These are phyloP conservation scores for Cicer pinnatifidum DNA, from an alignment of 306 rosid species.

Conservation along the genomic window DNA sequence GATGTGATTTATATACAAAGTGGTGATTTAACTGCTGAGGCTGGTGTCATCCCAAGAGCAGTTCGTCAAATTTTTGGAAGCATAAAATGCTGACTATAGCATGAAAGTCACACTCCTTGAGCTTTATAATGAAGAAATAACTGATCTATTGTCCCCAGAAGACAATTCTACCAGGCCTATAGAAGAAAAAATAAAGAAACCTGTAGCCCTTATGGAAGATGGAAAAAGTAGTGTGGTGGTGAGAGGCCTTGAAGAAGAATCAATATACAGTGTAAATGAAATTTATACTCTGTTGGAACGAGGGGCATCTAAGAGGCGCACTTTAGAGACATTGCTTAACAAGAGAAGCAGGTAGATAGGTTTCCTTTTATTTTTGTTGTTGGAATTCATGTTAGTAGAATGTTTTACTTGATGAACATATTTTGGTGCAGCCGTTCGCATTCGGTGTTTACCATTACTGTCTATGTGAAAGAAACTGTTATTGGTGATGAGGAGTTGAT, in stretches of 20 bases:
- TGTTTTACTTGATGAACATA: neutral
- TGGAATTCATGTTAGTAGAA: conserved; percentile 23
- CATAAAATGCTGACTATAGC: conserved; percentile 85
- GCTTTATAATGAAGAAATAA: conserved; percentile 90
- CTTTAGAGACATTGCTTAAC: conserved; percentile 91
- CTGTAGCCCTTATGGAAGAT: conserved; percentile 85
- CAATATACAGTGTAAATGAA: conserved; percentile 77
- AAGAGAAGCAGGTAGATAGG: conserved; percentile 90
- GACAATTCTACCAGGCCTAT: conserved; percentile 61
- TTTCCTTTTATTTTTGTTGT: conserved; percentile 2
- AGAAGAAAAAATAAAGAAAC: conserved; percentile 80
- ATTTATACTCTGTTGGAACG: conserved; percentile 80
- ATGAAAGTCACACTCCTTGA: conserved; percentile 92
- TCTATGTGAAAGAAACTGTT: conserved; percentile 80
- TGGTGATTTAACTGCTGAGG: conserved; percentile 85
- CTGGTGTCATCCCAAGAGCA: conserved; percentile 97
- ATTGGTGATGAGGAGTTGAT: conserved; percentile 90
- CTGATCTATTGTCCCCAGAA: conserved; percentile 83
- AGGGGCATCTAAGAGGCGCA: conserved; percentile 89
- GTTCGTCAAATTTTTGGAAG: conserved; percentile 93
- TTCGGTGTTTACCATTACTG: conserved; percentile 88
- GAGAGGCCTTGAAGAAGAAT: conserved; percentile 95
- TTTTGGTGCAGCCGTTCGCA: conserved; percentile 88
- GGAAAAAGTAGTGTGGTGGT: conserved; percentile 89
- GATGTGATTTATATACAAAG: conserved; percentile 50